Base-by-base conservation (phyloP, 495 filamentous ascomycete genomes). In the Neurospora sp. region DNA sequence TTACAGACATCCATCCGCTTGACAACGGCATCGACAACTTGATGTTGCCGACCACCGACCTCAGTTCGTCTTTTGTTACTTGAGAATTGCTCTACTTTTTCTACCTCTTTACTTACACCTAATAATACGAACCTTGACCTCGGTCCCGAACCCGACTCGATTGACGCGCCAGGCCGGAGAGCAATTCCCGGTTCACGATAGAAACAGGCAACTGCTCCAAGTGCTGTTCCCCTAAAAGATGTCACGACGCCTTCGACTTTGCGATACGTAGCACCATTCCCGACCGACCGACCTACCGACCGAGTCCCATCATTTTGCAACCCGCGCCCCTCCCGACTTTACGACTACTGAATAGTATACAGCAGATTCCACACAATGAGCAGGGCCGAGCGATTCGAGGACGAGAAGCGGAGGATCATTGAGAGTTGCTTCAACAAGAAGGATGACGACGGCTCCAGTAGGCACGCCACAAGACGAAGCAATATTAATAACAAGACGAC, bases 341-440 rank as follows among this genome's bases (percentile, higher is more conserved):
- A 53, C 20, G 0, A 20, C n/a, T 8, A 16, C 12, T 38, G 38
- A 41, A 18, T 44, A 18, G 16, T 44, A 8, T 42, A 42, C 40
- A 18, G 39, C 10, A 40, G 41, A 44, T 44, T 8, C 8, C 45
- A 35, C 31, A 35, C 31, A 35, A 35, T 35, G 31, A 35, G 31
- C 71, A 90, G 93, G 80, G 95, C 95, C 9, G 93, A 97, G 83
- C 87, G 88, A 75, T 99, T 97, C 80, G 94, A 99, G 81, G 94
- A 98, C 76, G 96, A 98, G 84, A 97, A 97, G 87, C 87, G 85
- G 80, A 87, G 96, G 74, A 97, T 99, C 71, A 92, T 95, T 41
- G 89, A 93, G 73, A 97, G 92, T 78, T 97, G 93, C 82, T 99
- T 97, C 82, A 86, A 86, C 71, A 98, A 94, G 85, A 90, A 89